Evolutionary conservation across 441 rosid genomes (phyloP).

Genomic region (Capsella rubella): DNA sequence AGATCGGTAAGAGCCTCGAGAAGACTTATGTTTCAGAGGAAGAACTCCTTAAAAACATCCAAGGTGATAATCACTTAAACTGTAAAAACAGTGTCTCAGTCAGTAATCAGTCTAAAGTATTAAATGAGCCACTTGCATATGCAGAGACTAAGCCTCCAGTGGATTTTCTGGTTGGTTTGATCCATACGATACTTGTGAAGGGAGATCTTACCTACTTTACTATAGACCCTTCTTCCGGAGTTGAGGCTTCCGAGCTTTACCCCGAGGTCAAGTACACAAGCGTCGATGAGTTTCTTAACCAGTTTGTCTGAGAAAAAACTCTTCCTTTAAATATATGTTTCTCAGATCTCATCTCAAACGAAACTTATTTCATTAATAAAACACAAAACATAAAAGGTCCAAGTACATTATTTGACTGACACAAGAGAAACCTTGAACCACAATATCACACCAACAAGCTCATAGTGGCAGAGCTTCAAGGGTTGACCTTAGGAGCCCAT

Average conservation of each 20-base stretch:
- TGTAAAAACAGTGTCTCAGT: background rate
- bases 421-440: slow-evolving; percentile 30
- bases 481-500: slow-evolving; percentile 82
- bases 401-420: slow-evolving; percentile 27
- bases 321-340: background rate
- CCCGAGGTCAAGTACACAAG: slow-evolving; percentile 64
- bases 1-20: slow-evolving; percentile 58
- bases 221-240: slow-evolving; percentile 57
- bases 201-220: slow-evolving; percentile 58
- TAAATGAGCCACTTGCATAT: slow-evolving; percentile 28
- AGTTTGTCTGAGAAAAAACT: slow-evolving; percentile 43
- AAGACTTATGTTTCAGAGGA: slow-evolving; percentile 55
- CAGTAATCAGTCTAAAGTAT: background rate
- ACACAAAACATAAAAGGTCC: slow-evolving; percentile 13
- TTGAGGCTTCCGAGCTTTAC: slow-evolving; percentile 69
- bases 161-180: slow-evolving; percentile 52
- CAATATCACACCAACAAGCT: slow-evolving; percentile 11
- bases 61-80: slow-evolving; percentile 45
- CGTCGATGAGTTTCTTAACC: slow-evolving; percentile 52
- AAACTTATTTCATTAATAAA: slow-evolving; percentile 23
- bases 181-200: slow-evolving; percentile 55
- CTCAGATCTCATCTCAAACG: background rate
- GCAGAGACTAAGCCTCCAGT: slow-evolving; percentile 59
- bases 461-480: slow-evolving; percentile 49
- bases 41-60: slow-evolving; percentile 53